These are phyloP conservation scores for Shiraia sp. DNA, from an alignment of 2,329 filamentous ascomycete species.

Conservation along the genomic window DNA sequence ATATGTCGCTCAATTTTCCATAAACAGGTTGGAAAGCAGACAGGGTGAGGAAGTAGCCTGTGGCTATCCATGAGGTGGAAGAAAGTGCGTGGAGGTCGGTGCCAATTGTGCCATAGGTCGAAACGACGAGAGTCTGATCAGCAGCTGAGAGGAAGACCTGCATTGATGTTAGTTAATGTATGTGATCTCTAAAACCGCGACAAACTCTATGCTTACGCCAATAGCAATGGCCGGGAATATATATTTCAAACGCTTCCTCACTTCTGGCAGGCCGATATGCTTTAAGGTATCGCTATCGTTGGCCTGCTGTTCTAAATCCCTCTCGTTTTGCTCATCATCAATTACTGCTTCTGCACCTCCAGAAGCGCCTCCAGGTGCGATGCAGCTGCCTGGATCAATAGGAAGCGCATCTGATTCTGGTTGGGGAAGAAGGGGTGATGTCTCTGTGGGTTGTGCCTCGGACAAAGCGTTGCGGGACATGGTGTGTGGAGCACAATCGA, in stretches of 20 bases:
- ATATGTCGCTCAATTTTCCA: conserved; percentile 72
- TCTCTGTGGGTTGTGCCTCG: conserved; percentile 39
- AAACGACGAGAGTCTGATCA: conserved; percentile 79
- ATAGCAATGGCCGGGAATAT: conserved; percentile 65
- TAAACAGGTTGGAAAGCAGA: conserved; percentile 77
- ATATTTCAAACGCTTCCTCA: conserved; percentile 57
- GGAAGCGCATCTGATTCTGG: conserved; percentile 8
- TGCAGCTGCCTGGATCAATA: conserved; percentile 28
- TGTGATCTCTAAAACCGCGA: neutral
- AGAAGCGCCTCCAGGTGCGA: conserved; percentile 29
- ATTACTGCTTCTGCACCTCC: conserved; percentile 17
- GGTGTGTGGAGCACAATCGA: neutral
- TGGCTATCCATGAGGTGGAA: conserved; percentile 74
- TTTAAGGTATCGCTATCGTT: conserved; percentile 39
- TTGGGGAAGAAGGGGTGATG: conserved; percentile 51
- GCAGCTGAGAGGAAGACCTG: conserved; percentile 71
- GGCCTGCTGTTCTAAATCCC: conserved; percentile 42
- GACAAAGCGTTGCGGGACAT: conserved; percentile 1
- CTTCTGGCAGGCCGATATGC: conserved; percentile 53
- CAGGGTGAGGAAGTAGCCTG: conserved; percentile 71
- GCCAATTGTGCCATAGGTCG: conserved; percentile 78
- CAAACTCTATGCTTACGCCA: conserved; percentile 53
- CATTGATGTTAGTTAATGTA: neutral
- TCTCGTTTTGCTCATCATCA: conserved; percentile 23
- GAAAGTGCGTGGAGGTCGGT: conserved; percentile 75